A percentile compares a stretch with the other conserved stretches of the same genome.
Evolutionary conservation across 179 eudicot species (phyloP).

Genomic region (Beta lomatogona): DNA sequence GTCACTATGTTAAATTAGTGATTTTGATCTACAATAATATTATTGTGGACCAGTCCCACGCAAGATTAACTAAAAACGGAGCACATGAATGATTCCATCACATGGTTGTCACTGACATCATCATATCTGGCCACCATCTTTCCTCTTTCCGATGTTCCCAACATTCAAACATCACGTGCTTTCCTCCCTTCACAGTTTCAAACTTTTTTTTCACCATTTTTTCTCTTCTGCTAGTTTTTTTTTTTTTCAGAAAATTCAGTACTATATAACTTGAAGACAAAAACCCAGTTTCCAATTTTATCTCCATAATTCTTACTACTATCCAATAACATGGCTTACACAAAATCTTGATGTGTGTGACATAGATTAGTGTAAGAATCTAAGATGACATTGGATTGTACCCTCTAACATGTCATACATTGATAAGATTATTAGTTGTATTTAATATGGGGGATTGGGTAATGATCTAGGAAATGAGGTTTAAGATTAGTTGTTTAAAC

Average conservation of each 20-base stretch:
- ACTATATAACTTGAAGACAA: conserved; percentile 22
- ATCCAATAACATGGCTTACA: conserved; percentile 7
- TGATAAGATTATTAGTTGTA: not conserved
- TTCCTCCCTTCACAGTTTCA: not conserved
- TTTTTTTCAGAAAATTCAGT: not conserved
- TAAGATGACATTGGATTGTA: not conserved
- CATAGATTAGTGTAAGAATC: conserved; percentile 15
- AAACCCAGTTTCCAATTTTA: conserved; percentile 20
- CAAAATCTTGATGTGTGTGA: conserved; percentile 14
- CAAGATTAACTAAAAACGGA: too few relatives aligned
- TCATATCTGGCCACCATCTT: conserved; percentile 54
- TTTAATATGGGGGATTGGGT: too few relatives aligned
- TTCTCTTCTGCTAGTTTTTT: not conserved
- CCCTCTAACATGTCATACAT: not conserved
- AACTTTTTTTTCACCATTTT: not conserved
- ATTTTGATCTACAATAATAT: too few relatives aligned
- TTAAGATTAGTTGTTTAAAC: too few relatives aligned
- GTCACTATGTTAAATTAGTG: too few relatives aligned
- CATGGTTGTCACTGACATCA: conserved; percentile 50
- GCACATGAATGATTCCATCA: conserved; percentile 45
- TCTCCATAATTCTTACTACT: conserved; percentile 8
- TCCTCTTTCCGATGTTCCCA: conserved; percentile 57
- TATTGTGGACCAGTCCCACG: too few relatives aligned
- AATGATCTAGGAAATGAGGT: too few relatives aligned
- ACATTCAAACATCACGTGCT: conserved; percentile 68